Percentiles rank a stretch among this genome's conserved stretches.
Evolutionary conservation across 352 stramenopile genomes (phyloP).

Genomic region (Thalassiosira hispida): DNA sequence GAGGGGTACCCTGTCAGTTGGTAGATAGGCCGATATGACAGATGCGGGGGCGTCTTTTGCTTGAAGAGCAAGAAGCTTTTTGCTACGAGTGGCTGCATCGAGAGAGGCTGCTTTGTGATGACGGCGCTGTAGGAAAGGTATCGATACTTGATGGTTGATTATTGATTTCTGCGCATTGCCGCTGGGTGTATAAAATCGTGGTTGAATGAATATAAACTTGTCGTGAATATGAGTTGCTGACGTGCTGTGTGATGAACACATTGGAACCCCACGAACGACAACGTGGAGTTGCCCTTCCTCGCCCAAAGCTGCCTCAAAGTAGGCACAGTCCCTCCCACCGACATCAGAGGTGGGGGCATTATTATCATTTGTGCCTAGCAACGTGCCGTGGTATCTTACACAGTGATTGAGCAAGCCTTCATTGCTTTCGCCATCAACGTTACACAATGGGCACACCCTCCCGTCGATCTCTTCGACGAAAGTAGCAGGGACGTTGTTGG

Average conservation of each 20-base stretch:
- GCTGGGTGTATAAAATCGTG: not conserved
- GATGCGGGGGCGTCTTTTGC: constrained; percentile 22
- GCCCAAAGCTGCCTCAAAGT: constrained; percentile 30
- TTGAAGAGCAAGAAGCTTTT: constrained; percentile 26
- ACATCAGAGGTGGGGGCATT: not conserved
- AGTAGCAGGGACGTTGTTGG: constrained; percentile 23
- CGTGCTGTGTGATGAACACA: not conserved
- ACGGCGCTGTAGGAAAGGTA: constrained; percentile 25
- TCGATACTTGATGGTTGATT: not conserved
- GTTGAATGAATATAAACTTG: constrained; percentile 30
- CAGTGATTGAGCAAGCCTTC: constrained; percentile 40
- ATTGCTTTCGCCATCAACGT: constrained; percentile 31
- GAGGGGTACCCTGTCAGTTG: constrained; percentile 23
- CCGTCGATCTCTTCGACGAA: constrained; percentile 28
- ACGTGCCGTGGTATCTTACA: constrained; percentile 31
- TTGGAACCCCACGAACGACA: constrained; percentile 22
- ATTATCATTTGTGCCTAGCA: constrained; percentile 12
- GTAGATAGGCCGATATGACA: constrained; percentile 30
- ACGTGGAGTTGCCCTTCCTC: constrained; percentile 41
- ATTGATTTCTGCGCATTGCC: constrained; percentile 1
- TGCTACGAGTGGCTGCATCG: constrained; percentile 12
- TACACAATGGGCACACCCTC: constrained; percentile 38
- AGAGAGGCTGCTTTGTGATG: constrained; percentile 17
- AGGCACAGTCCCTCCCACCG: constrained; percentile 5
- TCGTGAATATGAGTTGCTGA: not conserved